Conservation (phyloP, 163 green algal genomes). For the Prototheca stagnorum region DNA sequence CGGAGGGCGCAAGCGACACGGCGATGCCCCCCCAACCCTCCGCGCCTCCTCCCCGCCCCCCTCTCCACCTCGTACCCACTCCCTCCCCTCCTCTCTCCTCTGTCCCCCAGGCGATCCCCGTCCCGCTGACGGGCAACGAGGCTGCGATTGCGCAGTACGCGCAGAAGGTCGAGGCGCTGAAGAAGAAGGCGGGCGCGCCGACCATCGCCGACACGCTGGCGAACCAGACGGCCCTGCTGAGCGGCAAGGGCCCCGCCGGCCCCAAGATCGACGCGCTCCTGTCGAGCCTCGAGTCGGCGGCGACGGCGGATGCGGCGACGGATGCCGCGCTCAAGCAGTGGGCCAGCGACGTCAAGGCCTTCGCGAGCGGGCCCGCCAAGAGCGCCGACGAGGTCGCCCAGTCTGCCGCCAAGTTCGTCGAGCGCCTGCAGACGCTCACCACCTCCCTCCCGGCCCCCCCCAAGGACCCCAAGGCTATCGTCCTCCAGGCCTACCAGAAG, state of each 20-base stretch:
- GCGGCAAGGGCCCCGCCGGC: neutral
- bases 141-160: slow-evolving; percentile 30
- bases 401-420: neutral
- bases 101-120: slow-evolving; percentile 28
- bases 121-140: slow-evolving; percentile 27
- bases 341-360: too few species aligned
- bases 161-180: slow-evolving; percentile 24
- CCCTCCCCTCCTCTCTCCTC: too few species aligned
- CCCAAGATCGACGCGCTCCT: neutral
- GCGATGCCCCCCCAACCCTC: too few species aligned
- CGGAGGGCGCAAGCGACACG: too few species aligned
- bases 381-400: neutral
- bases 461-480: neutral
- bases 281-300: neutral
- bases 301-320: neutral
- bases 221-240: neutral
- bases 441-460: neutral
- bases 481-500: neutral
- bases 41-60: too few species aligned
- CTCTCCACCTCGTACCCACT: too few species aligned
- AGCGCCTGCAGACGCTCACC: neutral
- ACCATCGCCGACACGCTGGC: slow-evolving; percentile 3
- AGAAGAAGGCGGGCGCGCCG: slow-evolving; percentile 16
- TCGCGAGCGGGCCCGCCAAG: neutral
- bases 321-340: neutral